phyloP scores from a whole-genome alignment of 129 eudicot genomes.

The Flaveria ramosissima region DNA sequence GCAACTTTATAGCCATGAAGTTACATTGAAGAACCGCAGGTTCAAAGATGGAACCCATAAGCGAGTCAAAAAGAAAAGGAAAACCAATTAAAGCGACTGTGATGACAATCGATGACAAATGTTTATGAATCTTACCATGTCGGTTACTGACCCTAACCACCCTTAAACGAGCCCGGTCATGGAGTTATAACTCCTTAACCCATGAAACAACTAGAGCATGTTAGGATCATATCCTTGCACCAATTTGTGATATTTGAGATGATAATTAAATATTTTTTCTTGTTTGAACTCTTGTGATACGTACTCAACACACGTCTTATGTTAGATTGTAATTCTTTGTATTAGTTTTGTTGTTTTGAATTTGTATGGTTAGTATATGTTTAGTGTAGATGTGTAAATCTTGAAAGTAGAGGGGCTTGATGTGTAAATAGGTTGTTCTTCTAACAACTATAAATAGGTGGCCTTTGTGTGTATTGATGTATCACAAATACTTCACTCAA shows the following conservation, averaged over 20 bases:
- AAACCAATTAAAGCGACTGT: constrained; percentile 47
- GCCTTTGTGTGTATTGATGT: too few relatives aligned
- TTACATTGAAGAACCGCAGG: constrained; percentile 36
- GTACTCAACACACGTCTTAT: too few relatives aligned
- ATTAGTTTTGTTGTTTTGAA: too few relatives aligned
- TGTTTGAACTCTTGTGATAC: constrained; percentile 41
- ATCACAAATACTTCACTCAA: too few relatives aligned
- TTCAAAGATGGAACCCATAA: constrained; percentile 56
- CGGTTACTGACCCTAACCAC: constrained; percentile 47
- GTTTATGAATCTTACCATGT: constrained; percentile 50
- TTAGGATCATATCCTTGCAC: constrained; percentile 43
- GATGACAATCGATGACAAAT: constrained; percentile 53
- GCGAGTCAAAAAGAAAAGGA: constrained; percentile 61
- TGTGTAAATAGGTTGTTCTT: too few relatives aligned
- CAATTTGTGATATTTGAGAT: constrained; percentile 37
- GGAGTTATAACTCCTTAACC: constrained; percentile 47
- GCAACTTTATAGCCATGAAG: constrained; percentile 32
- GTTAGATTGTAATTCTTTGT: too few relatives aligned
- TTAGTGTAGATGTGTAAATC: too few relatives aligned
- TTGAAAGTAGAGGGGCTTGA: too few relatives aligned
- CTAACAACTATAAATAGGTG: too few relatives aligned
- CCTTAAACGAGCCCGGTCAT: constrained; percentile 47
- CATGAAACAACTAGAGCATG: constrained; percentile 42
- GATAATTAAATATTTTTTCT: constrained; percentile 33
- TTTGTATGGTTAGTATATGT: too few relatives aligned